A percentile compares a stretch with the other conserved stretches of the same genome.
These are phyloP conservation scores for Eucalyptus polyanthemos DNA, from an alignment of 345 rosid species.

Conservation along the genomic window DNA sequence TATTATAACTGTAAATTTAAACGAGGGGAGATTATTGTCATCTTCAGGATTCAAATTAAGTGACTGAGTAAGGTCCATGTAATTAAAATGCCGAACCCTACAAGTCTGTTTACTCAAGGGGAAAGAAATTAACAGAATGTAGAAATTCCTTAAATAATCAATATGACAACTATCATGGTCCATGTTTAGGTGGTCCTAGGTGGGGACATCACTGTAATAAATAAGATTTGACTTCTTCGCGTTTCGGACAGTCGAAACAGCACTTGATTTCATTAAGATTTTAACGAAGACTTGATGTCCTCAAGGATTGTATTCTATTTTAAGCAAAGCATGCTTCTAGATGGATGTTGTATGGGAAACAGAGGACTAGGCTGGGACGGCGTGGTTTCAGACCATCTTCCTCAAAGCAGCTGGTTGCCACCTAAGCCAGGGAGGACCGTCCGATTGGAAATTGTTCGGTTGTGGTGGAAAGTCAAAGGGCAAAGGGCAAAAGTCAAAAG, in stretches of 20 bases:
- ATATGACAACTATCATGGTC: accelerated
- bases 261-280: neutral
- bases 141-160: neutral
- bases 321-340: neutral
- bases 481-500: neutral
- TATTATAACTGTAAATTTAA: neutral
- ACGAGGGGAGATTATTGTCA: neutral
- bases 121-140: neutral
- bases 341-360: neutral
- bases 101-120: neutral
- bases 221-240: neutral
- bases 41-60: neutral
- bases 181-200: neutral
- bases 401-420: neutral
- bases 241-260: neutral
- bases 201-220: neutral
- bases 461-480: neutral
- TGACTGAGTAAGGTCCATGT: neutral
- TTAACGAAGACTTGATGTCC: neutral
- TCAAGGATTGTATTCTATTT: neutral
- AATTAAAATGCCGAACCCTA: neutral
- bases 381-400: neutral
- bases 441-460: neutral
- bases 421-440: neutral
- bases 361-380: neutral